These are phyloP conservation scores for Arthroderma sp. DNA, from an alignment of 2,329 filamentous ascomycete species.

Conservation along the genomic window DNA sequence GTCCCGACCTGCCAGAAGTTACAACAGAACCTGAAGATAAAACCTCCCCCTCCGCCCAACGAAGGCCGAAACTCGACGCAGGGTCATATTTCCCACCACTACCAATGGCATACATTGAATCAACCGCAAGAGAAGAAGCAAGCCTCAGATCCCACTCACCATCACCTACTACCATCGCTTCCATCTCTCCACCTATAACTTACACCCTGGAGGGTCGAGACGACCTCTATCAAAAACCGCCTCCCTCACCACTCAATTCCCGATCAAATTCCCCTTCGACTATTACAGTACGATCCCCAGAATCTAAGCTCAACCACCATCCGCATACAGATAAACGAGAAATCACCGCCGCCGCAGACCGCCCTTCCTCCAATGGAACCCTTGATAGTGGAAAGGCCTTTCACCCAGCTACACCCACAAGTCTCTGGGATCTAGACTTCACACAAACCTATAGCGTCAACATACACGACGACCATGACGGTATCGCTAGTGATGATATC, in stretches of 20 bases:
- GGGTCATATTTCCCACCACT: too few species aligned
- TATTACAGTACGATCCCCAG: neutral
- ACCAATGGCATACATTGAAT: too few species aligned
- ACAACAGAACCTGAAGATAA: too few species aligned
- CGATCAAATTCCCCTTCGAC: constrained; percentile 19
- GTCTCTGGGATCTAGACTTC: neutral
- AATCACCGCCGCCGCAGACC: constrained; percentile 2
- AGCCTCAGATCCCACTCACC: too few species aligned
- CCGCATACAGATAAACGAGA: constrained; percentile 1
- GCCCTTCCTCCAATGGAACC: constrained; percentile 20
- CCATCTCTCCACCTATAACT: too few species aligned
- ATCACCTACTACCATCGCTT: neutral
- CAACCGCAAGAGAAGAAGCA: too few species aligned
- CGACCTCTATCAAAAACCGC: neutral
- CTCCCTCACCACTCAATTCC: constrained; percentile 4
- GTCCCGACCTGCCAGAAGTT: neutral
- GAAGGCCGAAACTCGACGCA: too few species aligned
- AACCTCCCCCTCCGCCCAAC: too few species aligned
- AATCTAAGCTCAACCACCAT: neutral
- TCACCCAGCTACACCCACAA: constrained; percentile 3
- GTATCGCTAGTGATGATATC: constrained; percentile 17
- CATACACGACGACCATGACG: constrained; percentile 12
- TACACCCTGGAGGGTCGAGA: neutral
- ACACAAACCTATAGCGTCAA: neutral
- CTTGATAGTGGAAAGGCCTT: constrained; percentile 19